A percentile compares a stretch with the other conserved stretches of the same genome.
Conservation (phyloP, 2,329 filamentous ascomycete species). For the Seiridium unicorne region DNA sequence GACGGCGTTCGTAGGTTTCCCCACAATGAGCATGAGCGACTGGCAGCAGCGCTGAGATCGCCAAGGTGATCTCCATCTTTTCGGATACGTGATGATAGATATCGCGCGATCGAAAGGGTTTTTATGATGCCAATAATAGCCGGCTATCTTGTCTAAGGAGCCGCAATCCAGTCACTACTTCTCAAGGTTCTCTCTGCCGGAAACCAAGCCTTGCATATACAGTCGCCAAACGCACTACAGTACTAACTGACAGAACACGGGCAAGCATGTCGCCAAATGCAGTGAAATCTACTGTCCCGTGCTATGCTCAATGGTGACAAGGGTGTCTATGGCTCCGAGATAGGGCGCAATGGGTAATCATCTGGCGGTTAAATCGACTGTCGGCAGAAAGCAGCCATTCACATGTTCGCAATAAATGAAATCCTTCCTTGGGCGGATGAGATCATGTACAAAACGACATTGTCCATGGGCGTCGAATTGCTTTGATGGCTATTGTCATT, state of each 20-base stretch:
- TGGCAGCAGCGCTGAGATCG: not conserved
- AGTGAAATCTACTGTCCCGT: not conserved
- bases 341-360: not conserved
- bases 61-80: not conserved
- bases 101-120: no score
- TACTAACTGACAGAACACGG: not conserved
- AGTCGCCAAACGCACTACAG: no score
- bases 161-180: no score
- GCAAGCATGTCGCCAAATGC: not conserved
- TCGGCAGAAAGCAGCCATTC: not conserved
- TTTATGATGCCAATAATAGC: no score
- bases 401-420: not conserved
- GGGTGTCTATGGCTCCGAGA: not conserved
- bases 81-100: not conserved
- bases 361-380: not conserved
- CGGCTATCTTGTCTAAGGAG: no score
- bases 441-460: not conserved
- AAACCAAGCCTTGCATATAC: not conserved
- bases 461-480: not conserved
- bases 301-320: not conserved
- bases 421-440: not conserved
- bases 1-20: not conserved
- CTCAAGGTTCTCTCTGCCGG: no score
- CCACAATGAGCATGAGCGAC: slow-evolving; percentile 4
- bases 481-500: not conserved